Percentiles rank a stretch among this genome's conserved stretches.
Evolutionary conservation across 2,329 filamentous ascomycete species (phyloP).

Genomic region (Claviceps arundinis): DNA sequence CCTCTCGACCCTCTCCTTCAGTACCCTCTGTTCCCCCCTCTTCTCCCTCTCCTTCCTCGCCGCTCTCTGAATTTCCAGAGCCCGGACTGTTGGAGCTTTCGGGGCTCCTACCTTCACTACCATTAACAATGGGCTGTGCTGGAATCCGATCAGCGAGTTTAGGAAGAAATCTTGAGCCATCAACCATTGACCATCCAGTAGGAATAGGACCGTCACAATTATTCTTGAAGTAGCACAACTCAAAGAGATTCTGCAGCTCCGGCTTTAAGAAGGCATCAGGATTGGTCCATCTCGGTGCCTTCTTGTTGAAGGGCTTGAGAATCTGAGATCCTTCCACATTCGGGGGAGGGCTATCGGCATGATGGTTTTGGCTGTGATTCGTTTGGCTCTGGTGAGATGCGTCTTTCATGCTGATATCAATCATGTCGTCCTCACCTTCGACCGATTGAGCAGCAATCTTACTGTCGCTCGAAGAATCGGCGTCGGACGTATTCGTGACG

Average conservation of each 20-base stretch:
- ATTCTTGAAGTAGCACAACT: constrained; percentile 53
- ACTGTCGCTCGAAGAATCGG: constrained; percentile 53
- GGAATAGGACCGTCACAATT: constrained; percentile 45
- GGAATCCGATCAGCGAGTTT: constrained; percentile 34
- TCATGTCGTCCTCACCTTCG: constrained; percentile 78
- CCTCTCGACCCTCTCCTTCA: constrained; percentile 32
- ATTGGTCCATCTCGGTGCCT: constrained; percentile 39
- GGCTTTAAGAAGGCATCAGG: constrained; percentile 45
- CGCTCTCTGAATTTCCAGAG: constrained; percentile 38
- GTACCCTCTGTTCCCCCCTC: background rate
- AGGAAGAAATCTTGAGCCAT: constrained; percentile 45
- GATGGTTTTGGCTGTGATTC: background rate
- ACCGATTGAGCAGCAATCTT: constrained; percentile 68
- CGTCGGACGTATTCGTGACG: constrained; percentile 48
- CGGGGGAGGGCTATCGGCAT: constrained; percentile 4
- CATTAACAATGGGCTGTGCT: constrained; percentile 24
- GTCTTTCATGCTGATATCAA: constrained; percentile 79
- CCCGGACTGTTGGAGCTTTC: constrained; percentile 32
- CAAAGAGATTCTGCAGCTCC: constrained; percentile 59
- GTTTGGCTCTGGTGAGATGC: constrained; percentile 13
- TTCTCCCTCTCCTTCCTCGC: constrained; percentile 37
- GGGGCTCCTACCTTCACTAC: constrained; percentile 37
- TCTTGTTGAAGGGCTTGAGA: constrained; percentile 34
- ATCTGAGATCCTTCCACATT: constrained; percentile 14
- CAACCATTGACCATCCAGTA: constrained; percentile 53